phyloP scores from a whole-genome alignment of 805 yeast genomes.

The Kluyveromyces dobzhanskii region DNA sequence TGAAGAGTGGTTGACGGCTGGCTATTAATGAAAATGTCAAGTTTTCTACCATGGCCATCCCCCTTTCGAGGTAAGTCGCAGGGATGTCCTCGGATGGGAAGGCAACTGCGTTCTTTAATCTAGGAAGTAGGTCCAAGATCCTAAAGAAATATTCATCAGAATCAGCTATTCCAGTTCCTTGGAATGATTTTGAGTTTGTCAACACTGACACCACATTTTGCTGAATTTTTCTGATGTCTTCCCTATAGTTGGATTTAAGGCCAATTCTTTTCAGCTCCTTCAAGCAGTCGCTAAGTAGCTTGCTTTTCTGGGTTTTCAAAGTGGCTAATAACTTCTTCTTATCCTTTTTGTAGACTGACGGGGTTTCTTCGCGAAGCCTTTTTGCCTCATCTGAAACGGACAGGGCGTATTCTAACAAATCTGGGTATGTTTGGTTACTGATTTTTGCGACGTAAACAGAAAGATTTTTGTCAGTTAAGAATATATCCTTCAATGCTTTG shows the following conservation, averaged over 20 bases:
- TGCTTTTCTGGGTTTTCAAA: constrained; percentile 73
- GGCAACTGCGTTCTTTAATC: constrained; percentile 58
- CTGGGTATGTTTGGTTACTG: constrained; percentile 34
- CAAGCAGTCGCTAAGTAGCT: constrained; percentile 66
- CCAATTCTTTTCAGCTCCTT: constrained; percentile 74
- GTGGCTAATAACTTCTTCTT: constrained; percentile 63
- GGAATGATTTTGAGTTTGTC: constrained; percentile 43
- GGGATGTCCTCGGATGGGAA: constrained; percentile 69
- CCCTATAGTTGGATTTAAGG: constrained; percentile 52
- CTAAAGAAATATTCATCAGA: constrained; percentile 55
- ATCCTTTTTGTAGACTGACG: constrained; percentile 58
- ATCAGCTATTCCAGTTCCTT: constrained; percentile 31
- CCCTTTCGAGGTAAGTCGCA: constrained; percentile 57
- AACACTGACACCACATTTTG: constrained; percentile 55
- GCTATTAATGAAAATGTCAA: constrained; percentile 50
- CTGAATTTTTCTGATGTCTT: constrained; percentile 58
- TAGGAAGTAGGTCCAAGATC: constrained; percentile 70
- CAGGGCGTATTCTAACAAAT: constrained; percentile 45
- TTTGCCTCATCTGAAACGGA: constrained; percentile 51
- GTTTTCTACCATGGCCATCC: constrained; percentile 70
- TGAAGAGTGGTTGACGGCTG: constrained; percentile 39
- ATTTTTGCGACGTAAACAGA: constrained; percentile 34
- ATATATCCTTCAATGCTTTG: constrained; percentile 42
- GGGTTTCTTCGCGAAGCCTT: constrained; percentile 67
- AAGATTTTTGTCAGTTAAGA: constrained; percentile 50